Conservation (phyloP, 805 yeast species). For the Ogataea polymorpha region DNA sequence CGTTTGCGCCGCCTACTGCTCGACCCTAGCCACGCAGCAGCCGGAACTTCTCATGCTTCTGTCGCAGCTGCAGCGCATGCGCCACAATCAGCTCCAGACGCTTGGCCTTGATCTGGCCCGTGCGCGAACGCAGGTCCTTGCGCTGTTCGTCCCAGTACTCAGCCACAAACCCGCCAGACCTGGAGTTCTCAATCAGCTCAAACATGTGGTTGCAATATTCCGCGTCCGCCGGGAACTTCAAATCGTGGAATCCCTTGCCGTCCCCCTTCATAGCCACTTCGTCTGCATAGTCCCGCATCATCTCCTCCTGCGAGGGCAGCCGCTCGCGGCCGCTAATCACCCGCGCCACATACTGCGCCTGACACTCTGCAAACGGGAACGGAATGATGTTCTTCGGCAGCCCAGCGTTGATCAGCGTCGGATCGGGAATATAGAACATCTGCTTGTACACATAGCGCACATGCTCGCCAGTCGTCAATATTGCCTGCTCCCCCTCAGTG, state of each 20-base stretch:
- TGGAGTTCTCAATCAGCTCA: constrained; percentile 35
- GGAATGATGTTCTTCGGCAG: constrained; percentile 47
- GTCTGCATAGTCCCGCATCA: constrained; percentile 32
- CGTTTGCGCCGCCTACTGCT: constrained; percentile 8
- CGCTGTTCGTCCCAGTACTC: constrained; percentile 30
- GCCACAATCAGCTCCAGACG: constrained; percentile 28
- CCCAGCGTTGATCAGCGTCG: constrained; percentile 41
- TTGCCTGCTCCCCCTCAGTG: constrained; percentile 24
- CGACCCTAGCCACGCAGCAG: constrained; percentile 20
- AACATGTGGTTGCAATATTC: constrained; percentile 51
- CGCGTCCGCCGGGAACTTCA: constrained; percentile 56
- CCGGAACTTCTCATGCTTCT: constrained; percentile 25
- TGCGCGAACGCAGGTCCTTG: constrained; percentile 23
- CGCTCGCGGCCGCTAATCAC: constrained; percentile 39
- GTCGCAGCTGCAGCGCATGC: constrained; percentile 27
- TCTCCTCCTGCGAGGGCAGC: constrained; percentile 39
- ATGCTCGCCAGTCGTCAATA: constrained; percentile 34
- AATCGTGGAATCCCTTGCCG: constrained; percentile 48
- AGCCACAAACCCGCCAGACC: constrained; percentile 33
- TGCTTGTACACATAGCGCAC: constrained; percentile 43
- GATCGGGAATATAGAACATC: constrained; percentile 44
- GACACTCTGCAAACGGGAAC: constrained; percentile 48
- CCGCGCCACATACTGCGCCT: constrained; percentile 42
- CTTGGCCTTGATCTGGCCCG: constrained; percentile 28
- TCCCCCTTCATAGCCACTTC: constrained; percentile 43